These are phyloP conservation scores for Suillus americanus DNA, from an alignment of 768 basidiomycete species.

Conservation along the genomic window DNA sequence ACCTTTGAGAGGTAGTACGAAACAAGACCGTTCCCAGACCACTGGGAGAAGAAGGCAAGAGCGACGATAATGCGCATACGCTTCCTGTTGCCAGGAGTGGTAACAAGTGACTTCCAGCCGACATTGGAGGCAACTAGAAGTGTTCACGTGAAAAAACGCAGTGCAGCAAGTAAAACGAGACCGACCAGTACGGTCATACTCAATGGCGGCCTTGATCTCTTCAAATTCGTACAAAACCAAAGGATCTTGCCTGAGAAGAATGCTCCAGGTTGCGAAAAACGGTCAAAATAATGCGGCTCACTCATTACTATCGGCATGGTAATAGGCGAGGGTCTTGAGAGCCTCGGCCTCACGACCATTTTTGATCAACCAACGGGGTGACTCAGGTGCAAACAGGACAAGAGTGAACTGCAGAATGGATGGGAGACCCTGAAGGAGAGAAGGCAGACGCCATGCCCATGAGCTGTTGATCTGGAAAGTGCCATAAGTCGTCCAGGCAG, in stretches of 20 bases:
- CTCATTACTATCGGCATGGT: slow-evolving; percentile 78
- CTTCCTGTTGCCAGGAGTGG: slow-evolving; percentile 68
- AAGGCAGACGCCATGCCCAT: slow-evolving; percentile 86
- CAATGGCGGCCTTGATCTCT: slow-evolving; percentile 79
- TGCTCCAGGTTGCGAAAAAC: neutral
- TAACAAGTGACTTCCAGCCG: slow-evolving; percentile 69
- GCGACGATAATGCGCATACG: slow-evolving; percentile 77
- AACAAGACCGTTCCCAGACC: slow-evolving; percentile 84
- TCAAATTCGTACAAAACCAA: slow-evolving; percentile 73
- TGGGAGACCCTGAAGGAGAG: slow-evolving; percentile 67
- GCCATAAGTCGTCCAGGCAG: slow-evolving; percentile 86
- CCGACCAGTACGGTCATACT: slow-evolving; percentile 54
- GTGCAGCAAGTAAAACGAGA: neutral
- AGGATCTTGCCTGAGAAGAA: slow-evolving; percentile 48
- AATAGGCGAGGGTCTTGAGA: slow-evolving; percentile 69
- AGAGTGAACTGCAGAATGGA: slow-evolving; percentile 65
- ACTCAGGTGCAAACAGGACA: slow-evolving; percentile 75
- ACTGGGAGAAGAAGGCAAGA: slow-evolving; percentile 82
- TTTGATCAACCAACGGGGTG: slow-evolving; percentile 79
- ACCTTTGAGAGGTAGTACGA: slow-evolving; percentile 81
- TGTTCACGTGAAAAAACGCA: neutral
- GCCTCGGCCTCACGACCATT: slow-evolving; percentile 75
- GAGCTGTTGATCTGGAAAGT: slow-evolving; percentile 66
- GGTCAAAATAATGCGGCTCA: slow-evolving; percentile 23
- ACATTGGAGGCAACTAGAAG: slow-evolving; percentile 50